Percentiles rank a stretch among this genome's conserved stretches.
Evolutionary conservation across 352 stramenopile species (phyloP).

Genomic region (Globisporangium barbulae): DNA sequence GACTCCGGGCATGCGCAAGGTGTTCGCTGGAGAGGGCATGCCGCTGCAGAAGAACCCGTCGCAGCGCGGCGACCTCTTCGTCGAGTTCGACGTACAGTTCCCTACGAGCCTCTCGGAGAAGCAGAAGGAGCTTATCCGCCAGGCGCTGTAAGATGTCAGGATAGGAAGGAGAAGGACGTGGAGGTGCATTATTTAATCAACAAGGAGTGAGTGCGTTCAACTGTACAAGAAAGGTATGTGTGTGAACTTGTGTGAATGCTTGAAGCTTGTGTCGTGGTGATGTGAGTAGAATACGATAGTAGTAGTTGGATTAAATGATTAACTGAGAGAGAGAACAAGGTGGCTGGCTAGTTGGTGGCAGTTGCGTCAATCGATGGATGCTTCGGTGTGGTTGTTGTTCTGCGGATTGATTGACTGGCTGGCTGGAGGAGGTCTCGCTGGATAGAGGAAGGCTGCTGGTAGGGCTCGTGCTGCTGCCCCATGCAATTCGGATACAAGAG

Average conservation of each 20-base stretch:
- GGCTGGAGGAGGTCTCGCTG: neutral
- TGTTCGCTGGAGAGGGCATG: constrained; percentile 96
- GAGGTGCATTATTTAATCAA: constrained; percentile 8
- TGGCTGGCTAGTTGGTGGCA: neutral
- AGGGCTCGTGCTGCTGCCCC: neutral
- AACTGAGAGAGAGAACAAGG: neutral
- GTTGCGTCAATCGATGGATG: neutral
- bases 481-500: neutral
- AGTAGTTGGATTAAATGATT: constrained; percentile 1
- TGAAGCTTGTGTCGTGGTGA: neutral
- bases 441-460: no score
- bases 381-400: neutral
- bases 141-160: constrained; percentile 50
- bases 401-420: neutral
- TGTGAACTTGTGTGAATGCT: neutral
- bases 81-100: constrained; percentile 98
- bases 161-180: neutral
- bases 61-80: constrained; percentile 91
- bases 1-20: constrained; percentile 88
- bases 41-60: constrained; percentile 80
- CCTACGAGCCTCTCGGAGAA: constrained; percentile 83
- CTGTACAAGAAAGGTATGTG: neutral
- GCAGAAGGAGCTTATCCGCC: constrained; percentile 70
- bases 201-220: neutral
- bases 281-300: neutral